Base-by-base conservation (phyloP, 106 monocot species). In the Dioscorea dumetorum region DNA sequence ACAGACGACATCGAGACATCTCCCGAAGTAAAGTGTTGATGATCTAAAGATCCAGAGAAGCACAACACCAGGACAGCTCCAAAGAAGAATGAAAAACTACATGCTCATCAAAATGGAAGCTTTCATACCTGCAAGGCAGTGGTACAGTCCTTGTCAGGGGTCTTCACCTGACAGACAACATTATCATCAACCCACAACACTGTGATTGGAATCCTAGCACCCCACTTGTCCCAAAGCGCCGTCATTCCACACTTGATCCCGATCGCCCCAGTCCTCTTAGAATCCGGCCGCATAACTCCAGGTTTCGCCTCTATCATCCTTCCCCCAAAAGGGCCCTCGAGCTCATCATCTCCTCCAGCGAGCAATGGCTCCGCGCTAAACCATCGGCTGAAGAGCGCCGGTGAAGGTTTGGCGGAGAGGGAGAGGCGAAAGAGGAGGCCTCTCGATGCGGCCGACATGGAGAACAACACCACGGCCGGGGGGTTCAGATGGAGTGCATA, bases 201-300 rank as follows among this genome's bases (percentile, higher is more conserved):
- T n/a, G 91, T 82, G 78, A 97, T 82, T 9, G 97, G 97, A 20
- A 97, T 70, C 70, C 91, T 82, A 28, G 75, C 86, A 12, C 97
- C 97, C 91, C 97, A 97, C 71, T 97, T 97, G 70, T 97, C 86
- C 97, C 91, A 97, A 11, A 91, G 56, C 64, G 91, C 97, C 64
- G 97, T 83, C 97, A 95, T 95, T 49, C 91, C 95, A 64, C 95
- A 97, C 82, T 97, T 97, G 53, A 97, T 80, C 13, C 83, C 97
- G 69, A 97, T 97, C 21, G 82, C 91, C 0, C 97, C 97, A 24
- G 91, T 92, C 64, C 97, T 72, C 72, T 56, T 69, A 34, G 97
- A 97, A 0, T 60, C 56, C 9, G 82, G 79, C 21, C 51, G 33
- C 80, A 91, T 91, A 33, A 50, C 58, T 54, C 89, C 59, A 14